Evolutionary conservation across 1,284 basidiomycete species (phyloP).

Genomic region (Pascua guehoae): DNA sequence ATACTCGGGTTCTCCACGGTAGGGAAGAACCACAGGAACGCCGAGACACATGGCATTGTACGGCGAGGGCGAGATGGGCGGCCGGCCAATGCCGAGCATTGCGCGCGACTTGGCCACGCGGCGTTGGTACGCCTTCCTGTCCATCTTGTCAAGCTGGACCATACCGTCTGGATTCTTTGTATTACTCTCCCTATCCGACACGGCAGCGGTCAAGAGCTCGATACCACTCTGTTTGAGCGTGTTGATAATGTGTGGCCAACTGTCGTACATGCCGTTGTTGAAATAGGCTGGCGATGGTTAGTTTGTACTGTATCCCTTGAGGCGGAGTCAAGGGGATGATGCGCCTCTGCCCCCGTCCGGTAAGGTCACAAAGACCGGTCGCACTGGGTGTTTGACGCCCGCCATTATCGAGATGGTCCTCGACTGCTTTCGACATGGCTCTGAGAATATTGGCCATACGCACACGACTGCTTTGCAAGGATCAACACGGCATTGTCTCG

Average conservation of each 20-base stretch:
- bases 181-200: conserved; percentile 19
- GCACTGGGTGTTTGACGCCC: too few species aligned
- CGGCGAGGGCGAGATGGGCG: conserved; percentile 40
- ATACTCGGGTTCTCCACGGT: conserved; percentile 12
- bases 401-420: too few species aligned
- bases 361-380: too few species aligned
- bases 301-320: too few species aligned
- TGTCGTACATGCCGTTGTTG: too few species aligned
- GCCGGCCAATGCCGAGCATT: conserved; percentile 41
- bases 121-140: conserved; percentile 27
- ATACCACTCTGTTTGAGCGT: conserved; percentile 9
- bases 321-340: too few species aligned
- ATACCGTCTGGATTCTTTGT: conserved; percentile 37
- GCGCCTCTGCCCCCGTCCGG: too few species aligned
- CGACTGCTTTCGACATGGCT: too few species aligned
- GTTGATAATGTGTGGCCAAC: too few species aligned
- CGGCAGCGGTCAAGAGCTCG: conserved; percentile 30
- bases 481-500: conserved; percentile 35
- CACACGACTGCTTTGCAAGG: conserved; percentile 29
- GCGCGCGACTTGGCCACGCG: conserved; percentile 33
- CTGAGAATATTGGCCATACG: too few species aligned
- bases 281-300: too few species aligned
- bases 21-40: conserved; percentile 44
- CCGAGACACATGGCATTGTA: conserved; percentile 42
- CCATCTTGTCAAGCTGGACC: conserved; percentile 21